Evolutionary conservation across 1,284 basidiomycete species (phyloP), one percentile per base, ranked within the genome.

Genomic region (Trametes versicolor): DNA sequence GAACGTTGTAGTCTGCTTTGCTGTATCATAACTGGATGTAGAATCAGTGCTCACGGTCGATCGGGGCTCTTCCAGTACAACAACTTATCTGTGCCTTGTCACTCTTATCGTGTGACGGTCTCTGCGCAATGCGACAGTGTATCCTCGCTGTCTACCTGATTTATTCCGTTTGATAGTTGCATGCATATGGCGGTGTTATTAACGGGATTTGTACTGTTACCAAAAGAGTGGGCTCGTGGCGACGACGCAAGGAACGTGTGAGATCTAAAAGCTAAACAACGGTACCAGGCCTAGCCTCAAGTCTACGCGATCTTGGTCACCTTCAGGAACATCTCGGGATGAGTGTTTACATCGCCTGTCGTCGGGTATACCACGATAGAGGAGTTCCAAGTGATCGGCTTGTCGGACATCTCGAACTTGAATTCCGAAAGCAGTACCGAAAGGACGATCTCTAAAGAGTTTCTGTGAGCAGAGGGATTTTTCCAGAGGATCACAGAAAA

Each of bases 321-420:
- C 52, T 51, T 62, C 12, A 65, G 27, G 29, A 59, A 52, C 64
- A 66, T 59, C 58, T 66, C 57, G 17, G 64, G 64, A 41, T 51
- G 56, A 10, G 45, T 47, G 37, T 47, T 62, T 17, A 55, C 56
- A 19, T 58, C 48, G 15, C 59, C 59, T 19, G 54, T 55, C 0
- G 70, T 65, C 45, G 72, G 70, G 51, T 69, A 70, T 55, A 56
- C 27, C 17, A 69, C 58, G 1, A 43, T 60, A 4, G 68, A 65
- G 9, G 64, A 60, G 60, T 73, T 73, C 73, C 71, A 73, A 9
- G 48, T 41, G 29, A 74, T 70, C 12, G 68, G 67, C 58, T 66
- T 66, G 39, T 71, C 65, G 21, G 63, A 52, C n/a, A 63, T 48
- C 48, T 65, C 65, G 47, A 70, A 68, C 21, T 43, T 52, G 59